Conservation (phyloP, 805 yeast genomes). For the Yamadazyma tumulicola region DNA sequence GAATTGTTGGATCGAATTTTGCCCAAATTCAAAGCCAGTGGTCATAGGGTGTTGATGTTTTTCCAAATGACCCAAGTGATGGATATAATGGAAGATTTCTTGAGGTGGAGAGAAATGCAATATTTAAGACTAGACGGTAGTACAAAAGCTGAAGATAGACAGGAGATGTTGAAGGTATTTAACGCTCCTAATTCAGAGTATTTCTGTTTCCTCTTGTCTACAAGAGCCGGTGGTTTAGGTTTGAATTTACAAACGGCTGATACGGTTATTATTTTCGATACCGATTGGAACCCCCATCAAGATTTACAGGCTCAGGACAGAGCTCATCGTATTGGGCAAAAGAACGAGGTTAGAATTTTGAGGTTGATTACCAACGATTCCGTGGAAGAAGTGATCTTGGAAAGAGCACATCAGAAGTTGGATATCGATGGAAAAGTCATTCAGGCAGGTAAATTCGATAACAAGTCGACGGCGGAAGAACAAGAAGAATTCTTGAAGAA, state of each 20-base stretch:
- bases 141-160: constrained; percentile 83
- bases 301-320: constrained; percentile 89
- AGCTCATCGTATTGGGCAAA: constrained; percentile 88
- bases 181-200: constrained; percentile 75
- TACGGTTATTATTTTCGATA: constrained; percentile 80
- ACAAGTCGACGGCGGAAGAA: constrained; percentile 82
- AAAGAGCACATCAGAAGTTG: constrained; percentile 76
- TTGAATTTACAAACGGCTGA: constrained; percentile 84
- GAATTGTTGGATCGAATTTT: constrained; percentile 71
- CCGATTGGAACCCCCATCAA: constrained; percentile 91
- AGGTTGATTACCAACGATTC: constrained; percentile 79
- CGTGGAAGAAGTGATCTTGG: constrained; percentile 78
- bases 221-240: constrained; percentile 90
- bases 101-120: constrained; percentile 62
- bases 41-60: constrained; percentile 77
- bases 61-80: constrained; percentile 89
- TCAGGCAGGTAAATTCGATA: constrained; percentile 88
- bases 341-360: constrained; percentile 79
- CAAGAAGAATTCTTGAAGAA: constrained; percentile 77
- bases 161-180: constrained; percentile 65
- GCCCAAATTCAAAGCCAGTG: constrained; percentile 70
- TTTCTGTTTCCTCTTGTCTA: constrained; percentile 73
- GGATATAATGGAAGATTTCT: constrained; percentile 86
- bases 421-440: constrained; percentile 88
- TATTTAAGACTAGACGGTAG: constrained; percentile 79